phyloP scores from a whole-genome alignment of 768 basidiomycete species.

The Antrodiella citrinella region DNA sequence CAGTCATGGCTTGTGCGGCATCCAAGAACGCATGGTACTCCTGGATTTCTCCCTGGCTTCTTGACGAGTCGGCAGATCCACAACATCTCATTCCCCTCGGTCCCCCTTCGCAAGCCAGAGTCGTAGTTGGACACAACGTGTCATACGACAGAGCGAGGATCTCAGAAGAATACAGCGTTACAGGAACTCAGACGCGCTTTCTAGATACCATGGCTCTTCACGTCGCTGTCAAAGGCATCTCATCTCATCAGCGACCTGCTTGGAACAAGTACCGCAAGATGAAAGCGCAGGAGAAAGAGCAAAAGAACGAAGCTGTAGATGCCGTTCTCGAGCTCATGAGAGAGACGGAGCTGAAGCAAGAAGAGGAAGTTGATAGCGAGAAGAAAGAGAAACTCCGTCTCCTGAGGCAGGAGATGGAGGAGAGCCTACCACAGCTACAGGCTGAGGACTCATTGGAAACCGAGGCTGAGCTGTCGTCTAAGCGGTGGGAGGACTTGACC shows the following conservation, averaged over 20 bases:
- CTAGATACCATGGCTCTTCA: constrained; percentile 95
- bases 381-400: constrained; percentile 32
- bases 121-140: constrained; percentile 92
- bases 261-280: constrained; percentile 85
- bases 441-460: constrained; percentile 33
- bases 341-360: constrained; percentile 28
- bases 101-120: constrained; percentile 37
- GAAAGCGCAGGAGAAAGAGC: constrained; percentile 46
- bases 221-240: constrained; percentile 89
- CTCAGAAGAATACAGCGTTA: constrained; percentile 71
- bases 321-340: constrained; percentile 48
- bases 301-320: constrained; percentile 55
- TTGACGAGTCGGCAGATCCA: constrained; percentile 47
- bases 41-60: constrained; percentile 93
- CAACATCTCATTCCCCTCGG: constrained; percentile 74
- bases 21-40: constrained; percentile 85
- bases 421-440: constrained; percentile 31
- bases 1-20: constrained; percentile 85
- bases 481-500: constrained; percentile 90
- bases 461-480: constrained; percentile 34
- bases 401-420: constrained; percentile 30
- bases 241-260: constrained; percentile 86
- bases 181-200: constrained; percentile 65
- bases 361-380: constrained; percentile 31
- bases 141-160: constrained; percentile 87